phyloP scores from a whole-genome alignment of 768 basidiomycete genomes.

The Kwoniella newhampshirensis region DNA sequence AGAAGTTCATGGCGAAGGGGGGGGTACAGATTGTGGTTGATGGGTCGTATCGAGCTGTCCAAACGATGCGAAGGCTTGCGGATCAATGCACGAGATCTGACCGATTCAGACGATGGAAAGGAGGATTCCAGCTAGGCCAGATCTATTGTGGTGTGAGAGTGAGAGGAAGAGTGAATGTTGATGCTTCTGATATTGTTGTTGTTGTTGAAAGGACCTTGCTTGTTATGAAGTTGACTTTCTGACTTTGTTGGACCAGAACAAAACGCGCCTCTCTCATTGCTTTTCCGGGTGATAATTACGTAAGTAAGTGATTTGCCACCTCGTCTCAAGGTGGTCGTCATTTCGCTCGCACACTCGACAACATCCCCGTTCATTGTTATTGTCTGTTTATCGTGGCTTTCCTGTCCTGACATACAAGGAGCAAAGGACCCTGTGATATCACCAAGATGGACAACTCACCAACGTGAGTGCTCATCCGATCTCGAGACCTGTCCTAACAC shows the following conservation, averaged over 20 bases:
- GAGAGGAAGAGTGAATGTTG: too few species aligned
- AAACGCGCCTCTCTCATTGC: slow-evolving; percentile 18
- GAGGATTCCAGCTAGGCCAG: too few species aligned
- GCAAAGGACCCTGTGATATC: too few species aligned
- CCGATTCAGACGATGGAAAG: too few species aligned
- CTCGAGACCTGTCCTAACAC: neutral
- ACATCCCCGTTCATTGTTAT: too few species aligned
- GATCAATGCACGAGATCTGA: too few species aligned
- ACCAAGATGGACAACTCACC: slow-evolving; percentile 53
- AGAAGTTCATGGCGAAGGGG: slow-evolving; percentile 42
- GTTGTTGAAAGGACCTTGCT: too few species aligned
- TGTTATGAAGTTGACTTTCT: neutral
- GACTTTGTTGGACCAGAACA: neutral
- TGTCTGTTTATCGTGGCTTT: too few species aligned
- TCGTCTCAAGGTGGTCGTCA: neutral
- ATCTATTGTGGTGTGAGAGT: too few species aligned
- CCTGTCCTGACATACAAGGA: too few species aligned
- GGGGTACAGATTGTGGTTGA: neutral
- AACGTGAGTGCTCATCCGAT: slow-evolving; percentile 35
- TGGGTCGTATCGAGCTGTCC: neutral
- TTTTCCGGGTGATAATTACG: slow-evolving; percentile 6
- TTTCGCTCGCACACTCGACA: neutral
- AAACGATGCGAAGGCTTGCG: too few species aligned
- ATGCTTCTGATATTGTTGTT: too few species aligned
- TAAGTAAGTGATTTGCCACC: slow-evolving; percentile 9